Base-by-base conservation (phyloP, 805 yeast species). In the Saccharomycopsis javanensis region DNA sequence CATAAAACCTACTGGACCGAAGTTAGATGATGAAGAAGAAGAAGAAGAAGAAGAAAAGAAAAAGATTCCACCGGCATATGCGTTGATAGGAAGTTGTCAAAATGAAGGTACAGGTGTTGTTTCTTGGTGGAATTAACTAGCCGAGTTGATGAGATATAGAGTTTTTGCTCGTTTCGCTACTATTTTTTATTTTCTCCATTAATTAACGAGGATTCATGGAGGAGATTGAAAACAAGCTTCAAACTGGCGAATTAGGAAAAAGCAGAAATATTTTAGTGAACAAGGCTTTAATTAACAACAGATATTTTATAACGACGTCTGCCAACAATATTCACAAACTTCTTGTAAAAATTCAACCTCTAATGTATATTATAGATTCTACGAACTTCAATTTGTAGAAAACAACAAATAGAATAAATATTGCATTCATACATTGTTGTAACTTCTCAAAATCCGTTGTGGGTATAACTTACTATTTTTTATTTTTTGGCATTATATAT, bases 91-190 rank as follows among this genome's bases (percentile, higher is more conserved):
- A 16, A 86, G 96, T 62, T 90, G 97, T 69, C 97, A 90, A 68
- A 82, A 89, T 2, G 97, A 90, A 66, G 99, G 99, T 50, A 88
- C 90, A 95, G 99, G 99, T 4, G 82, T 95, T 64, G 83, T 88
- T 45, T 81, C 91, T 57, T 94, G 99, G 99, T 92, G 99, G 99
- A 95, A 87, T 66, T 83, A 67, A 68, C 16, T 13, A 16, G 28
- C 23, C n/a, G 25, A 8, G 3, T 38, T 23, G 28, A 8, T 5
- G 28, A 42, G 3, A 20, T 42, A 2, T 5, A 11, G 13, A 11
- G 5, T 31, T 31, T 4, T 15, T 7, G 35, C 11, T 15, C 10
- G 5, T 11, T 11, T 11, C 13, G 35, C 11, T 31, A 7, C 35
- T 31, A 15, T n/a, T n/a, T n/a, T n/a, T n/a, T n/a, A n/a, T n/a